Base-by-base conservation (phyloP, 2,329 filamentous ascomycete species). In the Alternaria sp. region DNA sequence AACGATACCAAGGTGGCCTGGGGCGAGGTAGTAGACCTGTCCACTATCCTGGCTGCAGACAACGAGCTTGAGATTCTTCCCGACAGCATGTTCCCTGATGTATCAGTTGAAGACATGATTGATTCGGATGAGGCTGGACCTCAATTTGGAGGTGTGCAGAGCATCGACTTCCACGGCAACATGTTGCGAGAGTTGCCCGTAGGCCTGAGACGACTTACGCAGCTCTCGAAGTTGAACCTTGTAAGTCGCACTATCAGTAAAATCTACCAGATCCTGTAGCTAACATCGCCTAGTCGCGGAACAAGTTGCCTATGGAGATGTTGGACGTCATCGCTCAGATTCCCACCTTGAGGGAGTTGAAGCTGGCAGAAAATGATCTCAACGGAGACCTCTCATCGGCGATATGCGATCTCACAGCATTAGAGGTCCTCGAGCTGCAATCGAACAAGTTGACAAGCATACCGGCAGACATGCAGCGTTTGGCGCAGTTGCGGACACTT, bases 21-120 rank as follows among this genome's bases (percentile, higher is more conserved):
- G 96, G 93, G 93, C 2, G 95, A 98, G 79, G 91, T 91, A 62
- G 93, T 98, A 11, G 95, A 98, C 75, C 82, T 98, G 49, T 91
- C 90, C 1, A 89, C 91, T 64, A 89, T 98, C 54, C 88, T 96
- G 67, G 93, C 92, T 6, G 93, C 95, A 9, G 93, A 97, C 74
- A 98, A 99, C 74, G 92, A 97, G 73, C 80, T 99, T 51, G 89
- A 92, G 72, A 83, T 84, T 30, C 84, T 98, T 32, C 87, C 89
- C 3, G 92, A 96, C 17, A 82, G 84, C 2, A 83, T 93, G 17
- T 97, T 98, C 70, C 94, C 95, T 0, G 93, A 97, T 70, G 80
- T 85, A 19, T 78, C 82, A 23, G 58, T 77, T 6, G 81, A 86
- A 44, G 83, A 87, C 17, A 78, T 88, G 43, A 85, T 87, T 8